A percentile compares a stretch with the other conserved stretches of the same genome.
phyloP scores from a whole-genome alignment of 148 eudicot species.

The Beta vulgaris region DNA sequence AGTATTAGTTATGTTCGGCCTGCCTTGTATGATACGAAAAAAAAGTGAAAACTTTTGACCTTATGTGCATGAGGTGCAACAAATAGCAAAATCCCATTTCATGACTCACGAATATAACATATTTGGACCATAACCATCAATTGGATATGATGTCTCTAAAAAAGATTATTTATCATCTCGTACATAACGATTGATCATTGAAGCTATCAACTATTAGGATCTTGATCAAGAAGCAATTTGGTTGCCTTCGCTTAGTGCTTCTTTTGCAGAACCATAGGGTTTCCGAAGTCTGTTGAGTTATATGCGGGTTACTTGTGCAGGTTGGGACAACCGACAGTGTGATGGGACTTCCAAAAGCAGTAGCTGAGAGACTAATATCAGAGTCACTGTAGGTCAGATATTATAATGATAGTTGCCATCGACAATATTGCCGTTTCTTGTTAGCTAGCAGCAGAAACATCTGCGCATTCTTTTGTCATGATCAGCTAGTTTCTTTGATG shows the following conservation, averaged over 20 bases:
- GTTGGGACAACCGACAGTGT: slow-evolving; percentile 85
- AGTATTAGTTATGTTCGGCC: background rate
- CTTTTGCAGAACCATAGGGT: background rate
- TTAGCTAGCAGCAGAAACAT: background rate
- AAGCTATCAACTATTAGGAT: background rate
- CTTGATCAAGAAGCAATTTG: background rate
- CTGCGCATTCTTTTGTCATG: background rate
- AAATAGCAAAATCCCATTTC: background rate
- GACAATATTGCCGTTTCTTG: background rate
- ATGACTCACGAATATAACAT: background rate
- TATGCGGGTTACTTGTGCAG: slow-evolving; percentile 34
- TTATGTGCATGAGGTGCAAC: background rate
- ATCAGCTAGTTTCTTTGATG: background rate
- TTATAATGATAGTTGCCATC: background rate
- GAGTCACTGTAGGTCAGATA: slow-evolving; percentile 43
- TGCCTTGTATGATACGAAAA: background rate
- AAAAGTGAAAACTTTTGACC: background rate
- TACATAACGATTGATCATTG: background rate
- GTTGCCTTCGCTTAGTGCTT: background rate
- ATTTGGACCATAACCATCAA: background rate
- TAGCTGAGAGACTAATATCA: slow-evolving; percentile 60
- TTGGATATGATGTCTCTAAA: background rate
- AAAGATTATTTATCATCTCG: background rate
- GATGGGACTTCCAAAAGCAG: slow-evolving; percentile 91
- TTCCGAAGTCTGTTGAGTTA: background rate